Conservation (phyloP, 225 moss, liverwort and hornwort genomes). For the Ulota crispa region DNA sequence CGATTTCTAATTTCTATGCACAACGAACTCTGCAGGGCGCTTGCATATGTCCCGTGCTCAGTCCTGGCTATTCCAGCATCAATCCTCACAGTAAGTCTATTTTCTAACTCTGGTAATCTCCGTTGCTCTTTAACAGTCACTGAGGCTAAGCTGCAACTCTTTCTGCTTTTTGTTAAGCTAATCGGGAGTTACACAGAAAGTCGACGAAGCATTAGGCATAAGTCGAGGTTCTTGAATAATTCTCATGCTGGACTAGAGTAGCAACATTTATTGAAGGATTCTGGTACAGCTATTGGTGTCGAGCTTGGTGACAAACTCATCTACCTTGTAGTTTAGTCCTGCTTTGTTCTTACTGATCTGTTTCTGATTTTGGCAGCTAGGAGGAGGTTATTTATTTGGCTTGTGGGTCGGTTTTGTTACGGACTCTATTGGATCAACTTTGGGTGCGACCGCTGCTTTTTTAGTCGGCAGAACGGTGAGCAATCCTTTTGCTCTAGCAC, state of each 20-base stretch:
- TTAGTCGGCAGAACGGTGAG: conserved; percentile 92
- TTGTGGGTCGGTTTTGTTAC: conserved; percentile 81
- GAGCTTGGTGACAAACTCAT: background rate
- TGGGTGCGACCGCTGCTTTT: conserved; percentile 92
- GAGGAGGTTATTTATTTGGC: conserved; percentile 98
- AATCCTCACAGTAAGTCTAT: conserved; percentile 71
- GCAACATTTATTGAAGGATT: background rate
- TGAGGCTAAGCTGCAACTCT: background rate
- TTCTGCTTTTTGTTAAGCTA: background rate
- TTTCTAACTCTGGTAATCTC: background rate
- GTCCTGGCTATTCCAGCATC: conserved; percentile 85
- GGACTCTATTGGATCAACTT: conserved; percentile 85
- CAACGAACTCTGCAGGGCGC: conserved; percentile 53
- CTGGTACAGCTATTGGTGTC: background rate
- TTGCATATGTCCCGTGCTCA: conserved; percentile 94
- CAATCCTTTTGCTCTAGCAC: background rate
- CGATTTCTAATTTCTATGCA: conserved; percentile 4
- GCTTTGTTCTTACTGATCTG: background rate
- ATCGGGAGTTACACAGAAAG: background rate
- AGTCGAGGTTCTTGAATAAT: background rate
- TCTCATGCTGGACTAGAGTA: background rate
- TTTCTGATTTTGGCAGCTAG: conserved; percentile 63
- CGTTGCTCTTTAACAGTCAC: background rate
- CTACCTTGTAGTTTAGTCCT: background rate
- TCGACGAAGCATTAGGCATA: background rate